Base-by-base conservation (phyloP, 129 eudicot species). In the Oenanthe sinensis region DNA sequence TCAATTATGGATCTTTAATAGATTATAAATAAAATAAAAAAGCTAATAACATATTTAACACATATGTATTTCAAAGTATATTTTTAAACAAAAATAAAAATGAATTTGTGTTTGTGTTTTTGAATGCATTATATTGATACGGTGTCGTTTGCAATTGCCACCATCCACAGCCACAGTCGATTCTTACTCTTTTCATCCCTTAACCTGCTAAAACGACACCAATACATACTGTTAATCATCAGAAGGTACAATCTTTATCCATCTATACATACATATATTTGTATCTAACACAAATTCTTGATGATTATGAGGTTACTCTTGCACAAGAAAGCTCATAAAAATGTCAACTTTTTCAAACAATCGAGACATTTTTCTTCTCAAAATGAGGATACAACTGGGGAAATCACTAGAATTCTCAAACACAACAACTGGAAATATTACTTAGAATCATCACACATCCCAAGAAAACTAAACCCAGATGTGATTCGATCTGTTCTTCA, bases 401-500 rank as follows among this genome's bases (percentile, higher is more conserved):
- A 92, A 83, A 91, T 93, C 84, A 78, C 86, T 26, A 69, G 82
- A 65, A 84, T 89, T 62, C 85, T 93, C 85, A 82, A 74, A 39
- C 87, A 88, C 50, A 82, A 78, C 26, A 80, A 86, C 84, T 93
- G 98, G 98, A 79, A 83, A 50, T 67, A 54, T 44, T 84, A 90
- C 42, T 73, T 93, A 65, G 89, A 87, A 20, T 91, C 95, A 4
- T 91, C 95, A 28, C 74, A 80, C 49, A 80, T 88, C 81, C 79
- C 81, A 6, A 71, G 79, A 6, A 89, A 79, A 50, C 85, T 93
- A 47, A 87, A 84, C 77, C 82, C 97, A 17, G 88, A 87, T 80
- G 91, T 93, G 71, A 85, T 93, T 37, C 86, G 81, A 74, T 87
- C 95, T 6, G 97, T 93, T 81, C 91, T 93, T 80, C 84, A 76